Conservation (phyloP, 2,329 filamentous ascomycete species). For the Epichloe sylvatica region DNA sequence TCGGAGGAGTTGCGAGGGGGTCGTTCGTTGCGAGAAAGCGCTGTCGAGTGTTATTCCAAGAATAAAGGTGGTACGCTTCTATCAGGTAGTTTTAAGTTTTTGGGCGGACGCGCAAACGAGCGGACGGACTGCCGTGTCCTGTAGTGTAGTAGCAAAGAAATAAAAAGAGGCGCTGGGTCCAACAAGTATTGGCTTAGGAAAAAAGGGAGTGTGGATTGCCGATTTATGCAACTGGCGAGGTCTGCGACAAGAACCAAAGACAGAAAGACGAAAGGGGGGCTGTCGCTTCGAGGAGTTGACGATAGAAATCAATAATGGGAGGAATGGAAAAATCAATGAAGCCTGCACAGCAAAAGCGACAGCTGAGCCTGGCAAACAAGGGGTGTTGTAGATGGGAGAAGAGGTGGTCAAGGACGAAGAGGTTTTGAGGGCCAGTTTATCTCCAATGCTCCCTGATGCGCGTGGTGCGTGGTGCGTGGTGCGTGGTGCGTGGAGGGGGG, state of each 20-base stretch:
- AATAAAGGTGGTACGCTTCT: conserved; percentile 8
- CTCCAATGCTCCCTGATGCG: background rate
- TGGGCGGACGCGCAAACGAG: conserved; percentile 22
- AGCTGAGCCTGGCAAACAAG: background rate
- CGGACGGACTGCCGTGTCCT: conserved; percentile 24
- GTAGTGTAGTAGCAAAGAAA: background rate
- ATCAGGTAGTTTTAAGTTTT: conserved; percentile 1
- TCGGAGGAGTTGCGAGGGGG: conserved; percentile 14
- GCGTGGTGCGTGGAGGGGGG: background rate
- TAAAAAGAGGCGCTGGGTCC: conserved; percentile 1
- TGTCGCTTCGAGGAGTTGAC: background rate
- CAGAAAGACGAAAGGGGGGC: background rate
- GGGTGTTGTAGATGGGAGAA: background rate
- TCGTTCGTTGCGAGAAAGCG: conserved; percentile 5
- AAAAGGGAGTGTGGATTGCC: background rate
- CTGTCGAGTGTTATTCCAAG: conserved; percentile 10
- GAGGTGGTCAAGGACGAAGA: background rate
- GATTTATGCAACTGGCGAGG: conserved; percentile 20
- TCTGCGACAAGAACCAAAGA: background rate
- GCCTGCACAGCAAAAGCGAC: background rate
- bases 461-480: too few relatives aligned
- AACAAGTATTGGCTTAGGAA: conserved; percentile 6
- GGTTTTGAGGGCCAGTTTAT: too few relatives aligned
- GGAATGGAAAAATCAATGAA: background rate
- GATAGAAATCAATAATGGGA: background rate